Conservation (phyloP, 345 rosid genomes). For the Bretschneidera sinensis region DNA sequence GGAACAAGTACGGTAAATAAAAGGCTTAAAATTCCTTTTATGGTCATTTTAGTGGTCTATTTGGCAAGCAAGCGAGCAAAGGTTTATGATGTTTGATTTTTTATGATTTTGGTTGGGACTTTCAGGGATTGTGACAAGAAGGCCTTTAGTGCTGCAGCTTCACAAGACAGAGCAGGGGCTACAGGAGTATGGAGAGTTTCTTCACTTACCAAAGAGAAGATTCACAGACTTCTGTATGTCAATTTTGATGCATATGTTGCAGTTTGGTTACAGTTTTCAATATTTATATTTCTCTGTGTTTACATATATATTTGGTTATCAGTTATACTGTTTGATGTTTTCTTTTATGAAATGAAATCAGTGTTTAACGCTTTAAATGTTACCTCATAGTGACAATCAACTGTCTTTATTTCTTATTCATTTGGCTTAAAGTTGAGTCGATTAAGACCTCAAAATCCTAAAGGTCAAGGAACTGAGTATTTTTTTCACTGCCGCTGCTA, state of each 20-base stretch:
- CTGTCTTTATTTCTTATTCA: not conserved
- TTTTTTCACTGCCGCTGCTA: too few species aligned
- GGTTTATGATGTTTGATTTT: not conserved
- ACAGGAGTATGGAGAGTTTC: conserved; percentile 65
- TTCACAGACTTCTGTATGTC: conserved; percentile 43
- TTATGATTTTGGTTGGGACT: not conserved
- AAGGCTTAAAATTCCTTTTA: too few species aligned
- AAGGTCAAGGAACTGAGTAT: too few species aligned
- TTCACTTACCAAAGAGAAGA: conserved; percentile 45
- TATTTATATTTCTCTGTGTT: too few species aligned
- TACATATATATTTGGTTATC: too few species aligned
- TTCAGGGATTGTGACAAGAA: conserved; percentile 62
- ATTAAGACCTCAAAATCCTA: too few species aligned
- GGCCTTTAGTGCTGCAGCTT: conserved; percentile 68
- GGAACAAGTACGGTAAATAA: too few species aligned
- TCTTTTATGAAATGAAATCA: not conserved
- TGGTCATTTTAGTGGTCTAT: too few species aligned
- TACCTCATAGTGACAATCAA: not conserved
- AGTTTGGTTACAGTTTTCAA: not conserved
- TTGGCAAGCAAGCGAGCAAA: not conserved
- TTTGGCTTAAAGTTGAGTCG: too few species aligned
- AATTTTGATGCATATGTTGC: not conserved
- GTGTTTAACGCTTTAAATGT: not conserved
- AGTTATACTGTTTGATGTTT: too few species aligned
- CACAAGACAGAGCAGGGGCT: conserved; percentile 44